Evolutionary conservation across 164 flowering plant genomes (phyloP).

Genomic region (Vitis vinifera): ASM3070453v1 NC_081805.1:494001-494500

Average conservation of each 20-base stretch:
- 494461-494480: constrained; percentile 48
- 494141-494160: too few species aligned
- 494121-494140: too few species aligned
- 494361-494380: constrained; percentile 62
- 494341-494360: constrained; percentile 22
- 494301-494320: too few species aligned
- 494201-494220: too few species aligned
- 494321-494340: constrained; percentile 7
- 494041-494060: constrained; percentile 52
- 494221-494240: too few species aligned
- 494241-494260: too few species aligned
- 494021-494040: constrained; percentile 64
- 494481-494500: too few species aligned
- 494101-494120: too few species aligned
- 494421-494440: constrained; percentile 76
- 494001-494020: constrained; percentile 74
- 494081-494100: not conserved
- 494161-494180: too few species aligned
- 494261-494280: too few species aligned
- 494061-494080: not conserved
- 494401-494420: constrained; percentile 79
- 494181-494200: too few species aligned
- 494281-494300: too few species aligned
- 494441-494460: constrained; percentile 82
- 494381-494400: constrained; percentile 87